Evolutionary conservation across 495 filamentous ascomycete species (phyloP).

Genomic region (Jackrogersella minutella): DNA sequence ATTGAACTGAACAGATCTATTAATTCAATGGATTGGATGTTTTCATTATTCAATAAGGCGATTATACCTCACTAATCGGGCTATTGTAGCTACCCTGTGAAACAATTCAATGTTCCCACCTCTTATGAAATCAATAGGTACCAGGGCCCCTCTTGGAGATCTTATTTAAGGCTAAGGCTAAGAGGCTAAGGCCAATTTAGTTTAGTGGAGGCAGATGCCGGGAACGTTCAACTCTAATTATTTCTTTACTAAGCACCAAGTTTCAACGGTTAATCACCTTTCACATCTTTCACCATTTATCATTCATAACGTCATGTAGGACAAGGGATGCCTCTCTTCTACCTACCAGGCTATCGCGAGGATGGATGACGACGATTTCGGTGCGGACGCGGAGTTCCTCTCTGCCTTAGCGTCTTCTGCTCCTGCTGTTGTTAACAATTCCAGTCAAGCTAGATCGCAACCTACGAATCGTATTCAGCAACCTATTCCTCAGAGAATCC

Average conservation of each 20-base stretch:
- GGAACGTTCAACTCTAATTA: not conserved
- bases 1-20: slow-evolving; percentile 27
- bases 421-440: slow-evolving; percentile 14
- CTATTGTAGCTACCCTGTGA: too few species aligned
- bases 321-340: too few species aligned
- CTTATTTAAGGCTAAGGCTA: not conserved
- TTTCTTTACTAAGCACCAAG: too few species aligned
- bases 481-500: slow-evolving; percentile 44
- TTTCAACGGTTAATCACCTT: too few species aligned
- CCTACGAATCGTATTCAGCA: slow-evolving; percentile 47
- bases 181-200: slow-evolving; percentile 17
- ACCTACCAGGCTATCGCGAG: not conserved
- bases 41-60: slow-evolving; percentile 29
- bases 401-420: slow-evolving; percentile 60
- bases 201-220: slow-evolving; percentile 9
- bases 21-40: too few species aligned
- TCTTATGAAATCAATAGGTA: not conserved
- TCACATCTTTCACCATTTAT: not conserved
- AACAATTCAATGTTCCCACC: too few species aligned
- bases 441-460: slow-evolving; percentile 33
- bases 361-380: slow-evolving; percentile 68
- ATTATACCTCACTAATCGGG: not conserved
- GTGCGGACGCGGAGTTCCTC: slow-evolving; percentile 65
- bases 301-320: too few species aligned
- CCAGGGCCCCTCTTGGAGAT: too few species aligned